Evolutionary conservation across 1,284 basidiomycete species (phyloP), one percentile per base, ranked within the genome.

Genomic region (Ceratobasidium sp.): DNA sequence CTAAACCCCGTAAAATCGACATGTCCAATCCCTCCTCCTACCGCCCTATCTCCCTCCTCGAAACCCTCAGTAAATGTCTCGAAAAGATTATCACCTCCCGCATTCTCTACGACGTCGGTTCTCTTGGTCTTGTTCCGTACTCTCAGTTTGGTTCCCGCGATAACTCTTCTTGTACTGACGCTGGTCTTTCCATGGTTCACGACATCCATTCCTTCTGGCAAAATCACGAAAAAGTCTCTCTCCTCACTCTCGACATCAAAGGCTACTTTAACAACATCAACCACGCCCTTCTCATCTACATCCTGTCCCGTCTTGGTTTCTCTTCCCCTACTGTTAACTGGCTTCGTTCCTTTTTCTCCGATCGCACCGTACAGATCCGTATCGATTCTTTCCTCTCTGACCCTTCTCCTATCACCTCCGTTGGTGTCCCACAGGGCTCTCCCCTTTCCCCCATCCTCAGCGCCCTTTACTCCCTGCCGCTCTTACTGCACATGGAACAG

Each of bases 191-290:
- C 0, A 76, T 79, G 41, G 64, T 70, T 0, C 76, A 80, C 50
- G 79, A 80, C 59, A 73, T 80, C 0, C 67, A 80, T 16, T 74
- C 77, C 2, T 79, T 77, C 14, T 75, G 76, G 74, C 76, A 78
- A 48, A 48, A 77, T 30, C 69, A 72, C 1, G 67, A 73, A 30
- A 76, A 76, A 6, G 76, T 78, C 2, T 77, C 78, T 0, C 75
- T 76, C 0, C 74, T 80, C 3, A 78, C 78, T 0, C 78, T 80
- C 53, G 77, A 80, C 50, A 79, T 80, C 14, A 78, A 77, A 59
- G 79, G 79, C 0, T 79, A 76, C 71, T 80, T 80, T 69, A 77
- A 80, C 74, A 76, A 75, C 70, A 76, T 80, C 26, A 79, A 80
- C 69, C 79, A 80, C 64, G 30, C 67, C n/a, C 26, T 52, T 4